Base-by-base conservation (phyloP, 1,139 yeast genomes). In the Pneumocystis wakefieldiae region DNA sequence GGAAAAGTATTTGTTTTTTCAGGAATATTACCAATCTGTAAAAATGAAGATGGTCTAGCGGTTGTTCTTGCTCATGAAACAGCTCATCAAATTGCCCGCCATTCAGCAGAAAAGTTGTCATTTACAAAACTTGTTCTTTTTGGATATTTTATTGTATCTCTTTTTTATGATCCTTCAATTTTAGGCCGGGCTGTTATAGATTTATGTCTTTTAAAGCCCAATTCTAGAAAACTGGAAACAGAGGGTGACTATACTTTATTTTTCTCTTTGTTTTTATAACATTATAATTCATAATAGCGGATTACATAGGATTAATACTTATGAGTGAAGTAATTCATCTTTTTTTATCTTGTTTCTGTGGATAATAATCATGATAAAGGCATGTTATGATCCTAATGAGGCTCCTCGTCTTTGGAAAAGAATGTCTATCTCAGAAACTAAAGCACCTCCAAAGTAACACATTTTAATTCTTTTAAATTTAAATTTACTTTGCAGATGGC, bases 1-100 rank as follows among this genome's bases (percentile, higher is more conserved):
- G 98, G 98, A 14, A 91, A 91, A 74, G 95, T 94, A 59, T 92
- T 92, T 74, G 89, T 92, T 24, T 88, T 88, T 70, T 80, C 86
- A 61, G 83, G 88, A 24, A 88, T 94, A 62, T 73, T 92, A 63
- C 87, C 89, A 0, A 82, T 92, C 42, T 86, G 96, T 72, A 76
- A 77, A 55, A 84, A 88, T 71, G 94, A 89, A 63, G 94, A 89
- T 71, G 97, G 97, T 0, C 75, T 94, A 59, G 98, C 98, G 15
- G 90, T 97, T 0, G 96, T 94, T 0, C 76, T 92, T 59, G 79
- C 96, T 0, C 99, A 92, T 72, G 99, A 94, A 70, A 81, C 91
- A 14, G 59, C 42, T 24, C 66, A 64, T 42, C 64, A 59, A 15
- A 78, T 92, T 69, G 96, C 97, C 3, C 85, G 95, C 66, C 98